Base-by-base conservation (phyloP, 208 protist species). In the Crithidia fasciculata region DNA sequence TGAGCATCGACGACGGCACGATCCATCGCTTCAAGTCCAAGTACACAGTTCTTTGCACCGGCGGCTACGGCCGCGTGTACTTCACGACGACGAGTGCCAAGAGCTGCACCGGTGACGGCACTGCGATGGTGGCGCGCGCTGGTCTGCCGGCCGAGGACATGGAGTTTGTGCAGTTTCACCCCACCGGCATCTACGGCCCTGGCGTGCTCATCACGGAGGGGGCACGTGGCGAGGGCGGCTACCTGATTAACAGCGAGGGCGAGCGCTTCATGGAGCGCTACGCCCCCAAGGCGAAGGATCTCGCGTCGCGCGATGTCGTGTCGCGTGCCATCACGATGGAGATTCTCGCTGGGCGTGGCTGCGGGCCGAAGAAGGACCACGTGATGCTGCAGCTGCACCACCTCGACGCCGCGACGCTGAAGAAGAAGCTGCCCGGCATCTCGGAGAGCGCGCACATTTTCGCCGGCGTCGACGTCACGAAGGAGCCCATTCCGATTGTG, bases 91-190 rank as follows among this genome's bases (percentile, higher is more conserved):
- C 99, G 13, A 98, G 92, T 45, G 99, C 98, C 49, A 99, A 99
- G 90, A 98, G 98, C 50, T 99, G 99, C 90, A 99, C 99, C 45
- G 99, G 99, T 69, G 99, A 99, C 80, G 99, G 99, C 67, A 99
- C 91, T 41, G 99, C 95, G 37, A 99, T 99, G 98, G 98, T 98
- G 10, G 87, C 96, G 16, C 98, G 98, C 71, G 98, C 98, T 4
- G 98, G 98, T n/a, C 82, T 99, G 2, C 98, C 98, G 5, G 83
- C 86, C 50, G 88, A 98, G 83, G 99, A 99, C 86, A 93, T 99
- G 68, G 98, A 99, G 88, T 99, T 99, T 81, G 98, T 99, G 54
- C 99, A 99, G 86, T 99, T 99, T 90, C 99, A 99, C 91, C 99
- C 99, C 13, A 99, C 98, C n/a, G 98, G 98, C 68, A 99, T 99